Conservation (phyloP, 2,329 filamentous ascomycete genomes). For the Sclerotinia spermophila region DNA sequence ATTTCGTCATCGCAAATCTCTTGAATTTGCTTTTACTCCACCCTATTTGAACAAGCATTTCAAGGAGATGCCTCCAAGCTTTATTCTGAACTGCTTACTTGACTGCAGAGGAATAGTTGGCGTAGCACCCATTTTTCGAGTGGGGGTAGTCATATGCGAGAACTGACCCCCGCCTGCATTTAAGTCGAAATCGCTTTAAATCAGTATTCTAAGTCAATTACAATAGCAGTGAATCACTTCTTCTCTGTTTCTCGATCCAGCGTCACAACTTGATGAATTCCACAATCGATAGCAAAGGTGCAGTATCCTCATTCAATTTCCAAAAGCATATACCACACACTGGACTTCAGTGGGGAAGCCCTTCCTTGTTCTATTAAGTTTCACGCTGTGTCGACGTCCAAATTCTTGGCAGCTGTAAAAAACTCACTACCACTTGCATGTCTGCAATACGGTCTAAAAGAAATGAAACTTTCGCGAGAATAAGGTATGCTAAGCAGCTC, state of each 20-base stretch:
- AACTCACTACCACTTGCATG: neutral
- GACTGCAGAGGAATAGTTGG: neutral
- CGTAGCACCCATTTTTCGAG: too few relatives aligned
- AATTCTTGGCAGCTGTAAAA: neutral
- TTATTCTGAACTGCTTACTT: fast-evolving
- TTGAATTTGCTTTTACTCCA: neutral
- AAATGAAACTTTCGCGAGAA: neutral
- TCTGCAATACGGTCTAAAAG: neutral
- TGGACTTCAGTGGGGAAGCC: neutral
- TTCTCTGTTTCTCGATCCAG: neutral
- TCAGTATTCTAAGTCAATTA: neutral
- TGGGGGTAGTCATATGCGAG: too few relatives aligned
- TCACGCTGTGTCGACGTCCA: neutral
- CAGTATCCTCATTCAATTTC: too few relatives aligned
- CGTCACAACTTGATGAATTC: fast-evolving
- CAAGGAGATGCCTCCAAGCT: neutral
- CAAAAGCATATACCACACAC: too few relatives aligned
- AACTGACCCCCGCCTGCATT: too few relatives aligned
- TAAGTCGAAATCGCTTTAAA: too few relatives aligned
- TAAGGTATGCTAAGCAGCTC: neutral
- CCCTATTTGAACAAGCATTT: neutral
- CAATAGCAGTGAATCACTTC: neutral
- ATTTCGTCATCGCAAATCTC: neutral
- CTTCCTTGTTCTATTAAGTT: neutral
- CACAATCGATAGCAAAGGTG: neutral